phyloP scores from a whole-genome alignment of 371 early-diverging fungal genomes.

The Smittium mucronatum region DNA sequence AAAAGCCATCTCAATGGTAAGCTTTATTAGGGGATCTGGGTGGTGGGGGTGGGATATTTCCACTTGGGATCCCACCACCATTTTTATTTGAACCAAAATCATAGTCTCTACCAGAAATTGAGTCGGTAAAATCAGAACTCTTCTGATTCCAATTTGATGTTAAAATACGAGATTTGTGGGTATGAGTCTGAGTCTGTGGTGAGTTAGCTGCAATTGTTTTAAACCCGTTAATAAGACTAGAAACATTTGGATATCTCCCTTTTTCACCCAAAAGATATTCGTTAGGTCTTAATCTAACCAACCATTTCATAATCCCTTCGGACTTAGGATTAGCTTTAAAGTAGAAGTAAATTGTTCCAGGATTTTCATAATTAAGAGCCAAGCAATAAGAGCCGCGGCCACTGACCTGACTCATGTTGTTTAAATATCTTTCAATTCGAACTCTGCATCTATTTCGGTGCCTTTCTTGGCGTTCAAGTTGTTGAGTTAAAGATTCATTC shows the following conservation, averaged over 20 bases:
- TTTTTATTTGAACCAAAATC: background rate
- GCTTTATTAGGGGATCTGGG: background rate
- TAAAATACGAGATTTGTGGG: background rate
- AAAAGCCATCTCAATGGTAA: background rate
- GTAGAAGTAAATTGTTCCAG: slow-evolving; percentile 26
- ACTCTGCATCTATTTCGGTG: slow-evolving; percentile 11
- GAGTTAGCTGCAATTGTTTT: slow-evolving; percentile 36
- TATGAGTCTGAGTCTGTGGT: background rate
- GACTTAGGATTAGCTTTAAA: slow-evolving; percentile 27
- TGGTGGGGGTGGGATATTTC: background rate
- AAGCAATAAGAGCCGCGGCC: slow-evolving; percentile 33
- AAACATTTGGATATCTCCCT: slow-evolving; percentile 42
- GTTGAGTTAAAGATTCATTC: slow-evolving; percentile 28
- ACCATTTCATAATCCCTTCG: slow-evolving; percentile 28
- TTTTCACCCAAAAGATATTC: slow-evolving; percentile 42
- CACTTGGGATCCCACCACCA: background rate
- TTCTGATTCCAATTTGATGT: background rate
- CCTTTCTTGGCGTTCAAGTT: slow-evolving; percentile 13
- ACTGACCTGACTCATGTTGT: slow-evolving; percentile 26
- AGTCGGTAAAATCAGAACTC: background rate
- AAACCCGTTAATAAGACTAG: slow-evolving; percentile 51
- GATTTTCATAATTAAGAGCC: slow-evolving; percentile 21
- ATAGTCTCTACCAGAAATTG: background rate
- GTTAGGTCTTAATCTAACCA: slow-evolving; percentile 47
- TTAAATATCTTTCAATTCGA: slow-evolving; percentile 15